Conservation (phyloP, 306 rosid genomes). For the Begonia peltatifolia region DNA sequence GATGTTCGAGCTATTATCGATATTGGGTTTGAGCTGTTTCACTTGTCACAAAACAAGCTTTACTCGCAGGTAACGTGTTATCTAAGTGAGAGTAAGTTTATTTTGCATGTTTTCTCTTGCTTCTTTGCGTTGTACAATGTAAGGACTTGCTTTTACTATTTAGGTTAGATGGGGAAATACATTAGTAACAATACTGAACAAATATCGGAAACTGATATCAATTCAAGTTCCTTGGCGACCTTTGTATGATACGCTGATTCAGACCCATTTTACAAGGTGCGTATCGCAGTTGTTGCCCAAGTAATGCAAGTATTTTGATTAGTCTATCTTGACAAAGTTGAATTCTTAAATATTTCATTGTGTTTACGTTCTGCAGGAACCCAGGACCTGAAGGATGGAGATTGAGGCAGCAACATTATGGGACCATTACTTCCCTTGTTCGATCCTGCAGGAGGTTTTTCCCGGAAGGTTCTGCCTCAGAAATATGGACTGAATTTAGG, state of each 20-base stretch:
- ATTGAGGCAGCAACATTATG: slow-evolving; percentile 83
- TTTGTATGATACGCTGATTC: slow-evolving; percentile 63
- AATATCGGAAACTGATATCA: slow-evolving; percentile 64
- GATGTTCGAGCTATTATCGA: slow-evolving; percentile 48
- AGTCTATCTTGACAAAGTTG: too few species aligned
- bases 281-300: slow-evolving; percentile 2
- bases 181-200: slow-evolving; percentile 67
- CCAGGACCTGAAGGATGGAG: slow-evolving; percentile 99
- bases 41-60: slow-evolving; percentile 59
- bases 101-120: slow-evolving; percentile 2
- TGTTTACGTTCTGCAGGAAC: slow-evolving; percentile 39
- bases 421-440: slow-evolving; percentile 81
- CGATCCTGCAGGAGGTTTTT: slow-evolving; percentile 91
- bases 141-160: slow-evolving; percentile 25
- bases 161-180: slow-evolving; percentile 99
- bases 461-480: slow-evolving; percentile 82
- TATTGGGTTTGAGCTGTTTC: slow-evolving; percentile 65
- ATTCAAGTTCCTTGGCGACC: slow-evolving; percentile 74
- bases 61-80: slow-evolving; percentile 68
- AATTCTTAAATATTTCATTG: not conserved
- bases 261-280: slow-evolving; percentile 89
- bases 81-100: slow-evolving; percentile 14
- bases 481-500: slow-evolving; percentile 98
- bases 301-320: not conserved
- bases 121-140: slow-evolving; percentile 13